Evolutionary conservation across 441 rosid species (phyloP), one percentile per base, ranked within the genome.

Genomic region (Erodium trifolium): DNA sequence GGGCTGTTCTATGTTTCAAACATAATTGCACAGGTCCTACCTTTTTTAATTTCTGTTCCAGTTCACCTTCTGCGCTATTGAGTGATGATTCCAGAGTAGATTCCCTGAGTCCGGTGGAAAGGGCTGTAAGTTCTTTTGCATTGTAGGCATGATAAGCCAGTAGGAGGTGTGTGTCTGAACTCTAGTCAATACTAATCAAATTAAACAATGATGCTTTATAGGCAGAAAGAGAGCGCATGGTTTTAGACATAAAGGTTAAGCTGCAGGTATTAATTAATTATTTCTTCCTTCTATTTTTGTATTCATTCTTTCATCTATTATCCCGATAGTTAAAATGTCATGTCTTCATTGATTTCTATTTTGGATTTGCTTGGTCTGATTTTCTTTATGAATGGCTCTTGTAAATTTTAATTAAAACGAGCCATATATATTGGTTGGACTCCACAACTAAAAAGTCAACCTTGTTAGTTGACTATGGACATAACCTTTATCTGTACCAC

Each of bases 211-310:
- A 67, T 76, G 63, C 51, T 75, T 77, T 74, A 66, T 82, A 92
- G 99, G 97, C 96, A 60, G 99, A 92, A 84, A 88, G 96, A 75
- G 98, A 90, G 0, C 96, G 86, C 69, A 95, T 95, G 99, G 99
- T 95, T 82, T 80, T 95, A 88, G 99, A 95, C 90, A 95, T 95
- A 66, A 74, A 90, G 84, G 99, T 92, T 79, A 95, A 95, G 79
- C 87, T 95, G 82, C 99, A 92, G 97, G 97, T 95, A 79, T 53
- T 64, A 27, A 49, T 67, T 68, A 65, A 29, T 63, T 73, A 27
- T 43, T 68, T 69, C 68, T 35, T 71, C 19, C 43, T 10, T 74
- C 14, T 63, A 34, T 49, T n/a, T n/a, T 3, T 5, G 55, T 43
- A 45, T 59, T 12, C 12, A 1, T 45, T 37, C 9, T 43, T 19